phyloP scores from a whole-genome alignment of 2,329 filamentous ascomycete species.

The Colletotrichum sp. region DNA sequence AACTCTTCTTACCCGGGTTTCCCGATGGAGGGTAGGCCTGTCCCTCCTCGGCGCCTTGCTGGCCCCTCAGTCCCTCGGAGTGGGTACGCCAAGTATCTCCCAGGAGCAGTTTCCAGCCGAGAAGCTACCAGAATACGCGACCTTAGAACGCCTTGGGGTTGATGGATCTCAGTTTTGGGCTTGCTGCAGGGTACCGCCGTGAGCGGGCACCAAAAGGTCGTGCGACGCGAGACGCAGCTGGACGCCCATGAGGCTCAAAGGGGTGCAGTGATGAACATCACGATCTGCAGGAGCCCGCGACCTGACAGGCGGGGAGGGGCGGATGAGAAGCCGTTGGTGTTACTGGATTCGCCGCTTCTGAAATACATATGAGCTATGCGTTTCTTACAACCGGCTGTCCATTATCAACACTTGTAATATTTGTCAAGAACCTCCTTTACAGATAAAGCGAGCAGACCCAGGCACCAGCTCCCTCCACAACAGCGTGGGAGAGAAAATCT shows the following conservation, averaged over 20 bases:
- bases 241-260: slow-evolving; percentile 18
- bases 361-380: neutral
- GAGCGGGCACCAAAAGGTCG: neutral
- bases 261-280: neutral
- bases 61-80: neutral
- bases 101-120: neutral
- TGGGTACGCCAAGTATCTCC: slow-evolving; percentile 7
- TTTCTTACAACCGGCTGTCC: neutral
- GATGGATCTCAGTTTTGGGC: neutral
- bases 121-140: neutral
- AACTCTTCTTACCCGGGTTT: neutral
- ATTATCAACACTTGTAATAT: neutral
- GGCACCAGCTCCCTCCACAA: neutral
- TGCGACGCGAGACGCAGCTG: slow-evolving; percentile 7
- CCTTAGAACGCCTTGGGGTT: neutral
- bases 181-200: slow-evolving; percentile 1
- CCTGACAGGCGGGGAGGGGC: slow-evolving; percentile 14
- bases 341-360: neutral
- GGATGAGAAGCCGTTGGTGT: slow-evolving; percentile 5
- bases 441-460: neutral
- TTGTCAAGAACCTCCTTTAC: neutral
- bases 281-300: slow-evolving; percentile 12
- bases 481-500: neutral
- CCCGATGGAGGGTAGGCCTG: neutral
- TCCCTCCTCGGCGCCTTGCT: neutral